Evolutionary conservation across 306 rosid genomes (phyloP).

Genomic region (Echinosophora koreensis): DNA sequence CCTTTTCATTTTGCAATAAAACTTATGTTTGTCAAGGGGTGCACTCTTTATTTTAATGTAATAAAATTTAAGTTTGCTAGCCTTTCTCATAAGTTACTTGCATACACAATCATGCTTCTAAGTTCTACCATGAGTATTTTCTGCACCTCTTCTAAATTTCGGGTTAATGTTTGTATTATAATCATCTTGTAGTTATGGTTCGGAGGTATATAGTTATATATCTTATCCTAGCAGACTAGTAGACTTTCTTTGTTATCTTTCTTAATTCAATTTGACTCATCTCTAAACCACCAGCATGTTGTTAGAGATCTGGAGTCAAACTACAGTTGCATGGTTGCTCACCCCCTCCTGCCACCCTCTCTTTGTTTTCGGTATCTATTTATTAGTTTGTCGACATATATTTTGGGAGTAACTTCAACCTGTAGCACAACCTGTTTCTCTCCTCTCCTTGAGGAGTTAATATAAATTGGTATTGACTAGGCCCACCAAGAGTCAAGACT

Average conservation of each 20-base stretch:
- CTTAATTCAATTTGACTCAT: slow-evolving; percentile 23
- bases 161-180: slow-evolving; percentile 18
- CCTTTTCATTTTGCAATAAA: slow-evolving; percentile 20
- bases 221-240: not conserved
- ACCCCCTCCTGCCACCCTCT: not conserved
- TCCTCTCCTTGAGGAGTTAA: slow-evolving; percentile 30
- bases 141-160: slow-evolving; percentile 37
- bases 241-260: slow-evolving; percentile 19
- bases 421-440: slow-evolving; percentile 19
- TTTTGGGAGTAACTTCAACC: slow-evolving; percentile 21
- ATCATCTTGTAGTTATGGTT: not conserved
- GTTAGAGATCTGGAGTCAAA: slow-evolving; percentile 25
- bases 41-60: slow-evolving; percentile 29
- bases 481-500: slow-evolving; percentile 11
- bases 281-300: slow-evolving; percentile 29
- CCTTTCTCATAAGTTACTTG: slow-evolving; percentile 22
- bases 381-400: slow-evolving; percentile 44
- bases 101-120: slow-evolving; percentile 18
- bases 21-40: slow-evolving; percentile 35
- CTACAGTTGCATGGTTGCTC: slow-evolving; percentile 35
- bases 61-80: slow-evolving; percentile 24
- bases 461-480: slow-evolving; percentile 35
- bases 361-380: slow-evolving; percentile 31
- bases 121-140: slow-evolving; percentile 19
- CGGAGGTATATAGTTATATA: slow-evolving; percentile 7